Conservation (phyloP, 345 rosid genomes). For the Luvunga scandens region DNA sequence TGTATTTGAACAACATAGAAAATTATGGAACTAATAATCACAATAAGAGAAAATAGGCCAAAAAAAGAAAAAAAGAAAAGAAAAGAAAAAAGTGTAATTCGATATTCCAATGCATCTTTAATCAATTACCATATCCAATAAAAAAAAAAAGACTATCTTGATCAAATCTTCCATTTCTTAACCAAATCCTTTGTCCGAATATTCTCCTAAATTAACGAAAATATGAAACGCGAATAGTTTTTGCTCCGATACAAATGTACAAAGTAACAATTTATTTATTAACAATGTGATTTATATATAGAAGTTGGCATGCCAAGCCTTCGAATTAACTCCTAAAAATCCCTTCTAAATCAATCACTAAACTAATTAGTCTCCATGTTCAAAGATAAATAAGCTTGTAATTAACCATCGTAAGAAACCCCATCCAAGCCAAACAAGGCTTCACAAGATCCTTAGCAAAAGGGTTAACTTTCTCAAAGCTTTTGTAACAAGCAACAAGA, state of each 20-base stretch:
- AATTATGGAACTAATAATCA: no score
- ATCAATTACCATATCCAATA: no score
- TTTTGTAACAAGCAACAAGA: slow-evolving; percentile 20
- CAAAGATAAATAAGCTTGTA: slow-evolving; percentile 19
- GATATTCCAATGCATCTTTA: no score
- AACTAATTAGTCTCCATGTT: neutral
- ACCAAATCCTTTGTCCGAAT: neutral
- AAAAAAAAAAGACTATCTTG: no score
- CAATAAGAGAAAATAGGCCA: no score
- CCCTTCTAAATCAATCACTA: neutral
- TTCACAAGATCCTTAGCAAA: slow-evolving; percentile 22
- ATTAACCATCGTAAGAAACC: slow-evolving; percentile 26
- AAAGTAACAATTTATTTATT: neutral
- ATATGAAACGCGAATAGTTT: no score
- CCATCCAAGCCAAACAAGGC: slow-evolving; percentile 38
- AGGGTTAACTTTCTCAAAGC: slow-evolving; percentile 24
- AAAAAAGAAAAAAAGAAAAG: no score
- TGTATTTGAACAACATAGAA: no score
- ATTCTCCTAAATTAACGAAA: no score
- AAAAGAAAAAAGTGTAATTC: no score
- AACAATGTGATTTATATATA: neutral
- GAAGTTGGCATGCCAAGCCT: neutral
- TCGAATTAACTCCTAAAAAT: neutral
- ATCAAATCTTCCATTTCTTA: no score
- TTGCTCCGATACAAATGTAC: no score